Conservation (phyloP, 75 land plant species). For the Sequoia sempervirens region DNA sequence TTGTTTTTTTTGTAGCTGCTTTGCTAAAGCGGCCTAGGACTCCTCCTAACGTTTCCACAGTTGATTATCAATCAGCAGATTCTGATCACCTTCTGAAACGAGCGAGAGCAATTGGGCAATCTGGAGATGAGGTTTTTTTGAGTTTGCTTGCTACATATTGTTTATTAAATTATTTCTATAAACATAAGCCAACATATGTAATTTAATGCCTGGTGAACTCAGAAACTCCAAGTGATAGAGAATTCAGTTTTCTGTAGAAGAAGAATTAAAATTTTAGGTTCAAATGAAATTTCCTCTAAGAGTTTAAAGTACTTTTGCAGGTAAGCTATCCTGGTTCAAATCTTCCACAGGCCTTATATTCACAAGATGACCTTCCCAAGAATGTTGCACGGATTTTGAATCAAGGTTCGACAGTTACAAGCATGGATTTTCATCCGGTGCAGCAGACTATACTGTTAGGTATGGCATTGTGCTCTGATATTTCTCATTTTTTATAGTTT, state of each 20-base stretch:
- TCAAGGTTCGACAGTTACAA: slow-evolving; percentile 75
- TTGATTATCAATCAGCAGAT: slow-evolving; percentile 67
- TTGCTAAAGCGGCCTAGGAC: slow-evolving; percentile 73
- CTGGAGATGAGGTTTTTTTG: slow-evolving; percentile 10
- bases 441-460: slow-evolving; percentile 78
- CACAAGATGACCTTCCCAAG: slow-evolving; percentile 77
- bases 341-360: slow-evolving; percentile 29
- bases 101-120: slow-evolving; percentile 38
- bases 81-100: slow-evolving; percentile 66
- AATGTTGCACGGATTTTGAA: slow-evolving; percentile 48
- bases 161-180: background rate
- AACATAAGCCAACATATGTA: background rate
- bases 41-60: slow-evolving; percentile 47
- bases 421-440: slow-evolving; percentile 90
- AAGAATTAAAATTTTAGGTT: background rate
- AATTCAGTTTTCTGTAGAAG: background rate
- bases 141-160: background rate
- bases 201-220: background rate
- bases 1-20: slow-evolving; percentile 31
- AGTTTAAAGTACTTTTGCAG: slow-evolving; percentile 32
- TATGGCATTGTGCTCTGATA: slow-evolving; percentile 7
- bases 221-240: background rate
- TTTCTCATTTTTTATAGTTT: background rate
- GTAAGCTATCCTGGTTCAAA: slow-evolving; percentile 45
- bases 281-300: slow-evolving; percentile 1